Base-by-base conservation (phyloP, 331 rosid species). In the Rhamnella rubrinervis region DNA sequence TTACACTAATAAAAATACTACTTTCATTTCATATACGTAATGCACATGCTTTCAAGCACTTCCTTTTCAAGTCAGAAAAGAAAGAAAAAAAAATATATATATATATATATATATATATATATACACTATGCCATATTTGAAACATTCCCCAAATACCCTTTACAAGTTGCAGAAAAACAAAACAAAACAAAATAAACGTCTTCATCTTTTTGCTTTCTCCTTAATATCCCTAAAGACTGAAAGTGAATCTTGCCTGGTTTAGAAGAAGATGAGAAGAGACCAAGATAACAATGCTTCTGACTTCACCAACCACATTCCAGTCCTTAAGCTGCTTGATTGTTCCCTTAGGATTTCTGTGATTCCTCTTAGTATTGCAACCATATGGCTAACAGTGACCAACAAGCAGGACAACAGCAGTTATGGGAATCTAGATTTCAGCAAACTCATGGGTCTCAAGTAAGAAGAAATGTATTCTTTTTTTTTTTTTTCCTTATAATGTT, bases 351-450 rank as follows among this genome's bases (percentile, higher is more conserved):
- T 90, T n/a, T 76, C 71, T 77, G 87, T 74, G 25, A 79, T 93
- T 81, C 91, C 95, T 63, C 77, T 90, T 0, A 88, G 87, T 49
- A 46, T 84, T 19, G 96, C 90, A 75, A 77, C 96, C 56, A 67
- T 90, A 35, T 88, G 96, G 87, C 50, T 88, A 8, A 86, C 97
- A n/a, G 76, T 84, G 23, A 90, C 96, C 50, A 85, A 88, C 80
- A 63, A 78, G 56, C 82, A 93, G 71, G 85, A 93, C 60, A 85
- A 80, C 38, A 75, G 64, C 65, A 76, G 8, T 71, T 93, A 84
- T 71, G 98, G 98, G 41, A 74, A 61, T 56, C 67, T 93, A 8
- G 74, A 79, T 61, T 93, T 84, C 72, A 66, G 38, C 82, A 83
- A 81, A 59, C 47, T 93, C 71, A 71, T 41, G 18, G 98, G 92